Evolutionary conservation across 257 asterid genomes (phyloP), one percentile per base, ranked within the genome.

Genomic region (Solanum chaucha): DNA sequence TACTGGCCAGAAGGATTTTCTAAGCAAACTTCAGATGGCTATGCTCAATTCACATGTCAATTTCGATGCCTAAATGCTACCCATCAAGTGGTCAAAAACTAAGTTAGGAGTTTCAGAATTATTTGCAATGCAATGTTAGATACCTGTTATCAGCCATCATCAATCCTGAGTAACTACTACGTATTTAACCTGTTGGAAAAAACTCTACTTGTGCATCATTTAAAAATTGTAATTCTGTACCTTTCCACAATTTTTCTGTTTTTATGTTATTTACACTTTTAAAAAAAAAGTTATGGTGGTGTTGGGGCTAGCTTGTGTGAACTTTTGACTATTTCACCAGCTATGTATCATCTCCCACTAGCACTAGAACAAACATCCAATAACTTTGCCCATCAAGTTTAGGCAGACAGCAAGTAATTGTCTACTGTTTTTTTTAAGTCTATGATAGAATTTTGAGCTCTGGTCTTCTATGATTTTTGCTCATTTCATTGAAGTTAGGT

Each of bases 1-100:
- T 87, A 85, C 90, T 40, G 94, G 94, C 78, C 95, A 93, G 91
- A 91, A 92, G 90, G 98, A 97, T 92, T 95, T 97, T 93, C 87
- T 90, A 87, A 91, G 91, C 55, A 97, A 97, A 88, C 96, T 97
- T 87, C 92, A 90, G 82, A 88, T 92, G 88, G 98, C 98, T 20
- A 92, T 94, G 93, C 90, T 86, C 87, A 91, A 87, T 81, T 92
- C 94, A 83, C 92, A 92, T 84, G 87, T 92, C 77, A 87, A 91
- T 86, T 88, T 88, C 61, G 88, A 89, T 85, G 77, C 88, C 78
- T 90, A 89, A 92, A 35, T 58, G 26, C 40, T 89, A 83, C 85
- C 86, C 55, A 51, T 88, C 85, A 65, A 78, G 73, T 88, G 88
- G 84, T 8, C 36, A 68, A 36, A 87, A 84, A 38, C 61, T 72